Evolutionary conservation across 1,284 basidiomycete species (phyloP), one percentile per base, ranked within the genome.

Genomic region (Baeospora myosura): DNA sequence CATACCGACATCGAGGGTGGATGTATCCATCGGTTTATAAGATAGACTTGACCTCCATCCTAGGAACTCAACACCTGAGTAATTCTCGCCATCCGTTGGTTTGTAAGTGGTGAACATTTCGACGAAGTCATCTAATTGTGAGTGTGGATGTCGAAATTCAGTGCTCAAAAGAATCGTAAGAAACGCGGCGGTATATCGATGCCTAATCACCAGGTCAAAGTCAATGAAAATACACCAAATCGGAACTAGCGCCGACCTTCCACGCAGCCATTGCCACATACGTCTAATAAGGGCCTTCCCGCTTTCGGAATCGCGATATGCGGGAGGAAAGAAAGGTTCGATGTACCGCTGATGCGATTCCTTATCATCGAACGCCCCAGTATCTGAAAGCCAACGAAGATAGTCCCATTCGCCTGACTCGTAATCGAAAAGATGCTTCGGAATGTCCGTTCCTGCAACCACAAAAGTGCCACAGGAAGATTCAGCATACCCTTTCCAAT

Each of bases 371-470:
- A 37, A 37, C 5, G 12, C 16, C 5, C 35, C 35, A 21, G 35
- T 37, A 23, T 37, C 23, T 5, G 35, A 37, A 16, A 23, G 8
- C 35, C 35, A 37, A 10, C 21, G 12, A 8, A 5, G 16, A 10
- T 14, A 23, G 10, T 23, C 21, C 12, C 35, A 17, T 23, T 37
- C 35, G 8, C 17, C 17, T 10, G 11, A 5, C 14, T 21, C 21
- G 23, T 6, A 37, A 8, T 37, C 35, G 10, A 23, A 10, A 7
- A 14, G 7, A 8, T 7, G 7, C 21, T 37, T 37, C 20, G 35
- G 35, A 21, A 37, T 37, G 20, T 37, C 35, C 17, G 35, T 37
- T 23, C 35, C 35, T 10, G 35, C 35, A 21, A 23, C 35, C 16
- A 37, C 21, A 16, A 37, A 5, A 11, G 12, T 37, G 21, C 17